These are phyloP conservation scores for Calcarisporium arbuscula DNA, from an alignment of 2,329 filamentous ascomycete genomes.

Conservation along the genomic window DNA sequence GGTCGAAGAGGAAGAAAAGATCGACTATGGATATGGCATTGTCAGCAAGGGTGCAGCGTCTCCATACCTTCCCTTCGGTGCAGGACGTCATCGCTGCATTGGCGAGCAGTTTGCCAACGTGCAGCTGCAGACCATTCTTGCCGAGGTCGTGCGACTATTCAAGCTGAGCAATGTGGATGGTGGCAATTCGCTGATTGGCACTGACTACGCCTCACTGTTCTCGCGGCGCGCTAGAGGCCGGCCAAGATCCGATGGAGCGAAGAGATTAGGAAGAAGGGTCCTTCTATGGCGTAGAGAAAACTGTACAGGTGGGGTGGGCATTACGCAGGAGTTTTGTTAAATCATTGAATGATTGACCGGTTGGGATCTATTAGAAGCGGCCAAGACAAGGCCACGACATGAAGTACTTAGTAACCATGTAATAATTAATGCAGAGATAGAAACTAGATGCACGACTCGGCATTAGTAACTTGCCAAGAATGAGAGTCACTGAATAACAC, in stretches of 20 bases:
- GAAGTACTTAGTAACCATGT: no score
- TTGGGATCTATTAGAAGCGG: conserved; percentile 6
- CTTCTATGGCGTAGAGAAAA: background rate
- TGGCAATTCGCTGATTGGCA: conserved; percentile 60
- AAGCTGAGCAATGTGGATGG: conserved; percentile 73
- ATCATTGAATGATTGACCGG: no score
- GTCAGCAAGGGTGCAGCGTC: conserved; percentile 86
- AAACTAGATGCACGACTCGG: no score
- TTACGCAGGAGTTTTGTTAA: conserved; percentile 8
- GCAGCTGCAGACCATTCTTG: conserved; percentile 81
- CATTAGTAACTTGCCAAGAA: no score
- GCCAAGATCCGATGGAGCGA: conserved; percentile 70
- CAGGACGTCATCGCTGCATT: conserved; percentile 88
- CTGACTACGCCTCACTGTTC: conserved; percentile 65
- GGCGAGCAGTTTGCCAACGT: conserved; percentile 95
- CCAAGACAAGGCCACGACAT: conserved; percentile 6
- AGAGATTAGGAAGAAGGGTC: conserved; percentile 36
- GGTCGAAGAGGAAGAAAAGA: conserved; percentile 60
- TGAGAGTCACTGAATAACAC: no score
- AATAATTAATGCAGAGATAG: conserved; percentile 7
- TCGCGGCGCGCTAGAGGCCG: conserved; percentile 65
- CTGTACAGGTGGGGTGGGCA: conserved; percentile 8
- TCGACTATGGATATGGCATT: conserved; percentile 90
- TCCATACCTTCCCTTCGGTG: conserved; percentile 91
- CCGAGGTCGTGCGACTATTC: conserved; percentile 69